Evolutionary conservation across 2,329 filamentous ascomycete genomes (phyloP).

Genomic region (Ciborinia camelliae): DNA sequence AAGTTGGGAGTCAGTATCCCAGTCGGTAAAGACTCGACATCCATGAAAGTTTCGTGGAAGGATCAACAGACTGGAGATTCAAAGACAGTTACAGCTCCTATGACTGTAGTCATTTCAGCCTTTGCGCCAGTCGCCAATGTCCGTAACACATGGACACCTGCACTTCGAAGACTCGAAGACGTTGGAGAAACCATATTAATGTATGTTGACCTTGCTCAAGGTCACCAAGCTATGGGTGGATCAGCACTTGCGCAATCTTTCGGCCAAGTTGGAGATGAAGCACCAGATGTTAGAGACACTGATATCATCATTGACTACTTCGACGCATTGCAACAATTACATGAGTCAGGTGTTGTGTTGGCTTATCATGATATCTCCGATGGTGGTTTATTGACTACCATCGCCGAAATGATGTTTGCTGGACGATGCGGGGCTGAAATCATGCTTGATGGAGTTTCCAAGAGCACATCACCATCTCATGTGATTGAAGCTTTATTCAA

Average conservation of each 20-base stretch:
- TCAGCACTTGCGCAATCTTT: slow-evolving; percentile 90
- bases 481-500: slow-evolving; percentile 84
- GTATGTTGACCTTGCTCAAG: slow-evolving; percentile 84
- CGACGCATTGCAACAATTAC: slow-evolving; percentile 70
- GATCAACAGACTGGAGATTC: slow-evolving; percentile 61
- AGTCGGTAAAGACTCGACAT: slow-evolving; percentile 97
- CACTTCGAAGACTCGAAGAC: slow-evolving; percentile 76
- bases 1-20: slow-evolving; percentile 89
- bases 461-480: slow-evolving; percentile 55
- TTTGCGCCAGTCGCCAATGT: slow-evolving; percentile 83
- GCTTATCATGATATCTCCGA: slow-evolving; percentile 95
- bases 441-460: slow-evolving; percentile 70
- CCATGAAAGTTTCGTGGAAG: slow-evolving; percentile 97
- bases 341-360: slow-evolving; percentile 69
- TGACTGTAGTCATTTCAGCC: slow-evolving; percentile 87
- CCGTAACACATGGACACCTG: slow-evolving; percentile 88
- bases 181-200: slow-evolving; percentile 85
- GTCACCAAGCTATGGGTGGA: slow-evolving; percentile 78
- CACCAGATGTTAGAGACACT: slow-evolving; percentile 80
- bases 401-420: slow-evolving; percentile 98
- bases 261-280: slow-evolving; percentile 77
- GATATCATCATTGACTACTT: slow-evolving; percentile 86
- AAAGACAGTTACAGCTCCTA: slow-evolving; percentile 86
- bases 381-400: slow-evolving; percentile 83
- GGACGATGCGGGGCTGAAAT: slow-evolving; percentile 85